These are phyloP conservation scores for Sophora flavescens DNA, from an alignment of 306 rosid genomes.

Conservation along the genomic window DNA sequence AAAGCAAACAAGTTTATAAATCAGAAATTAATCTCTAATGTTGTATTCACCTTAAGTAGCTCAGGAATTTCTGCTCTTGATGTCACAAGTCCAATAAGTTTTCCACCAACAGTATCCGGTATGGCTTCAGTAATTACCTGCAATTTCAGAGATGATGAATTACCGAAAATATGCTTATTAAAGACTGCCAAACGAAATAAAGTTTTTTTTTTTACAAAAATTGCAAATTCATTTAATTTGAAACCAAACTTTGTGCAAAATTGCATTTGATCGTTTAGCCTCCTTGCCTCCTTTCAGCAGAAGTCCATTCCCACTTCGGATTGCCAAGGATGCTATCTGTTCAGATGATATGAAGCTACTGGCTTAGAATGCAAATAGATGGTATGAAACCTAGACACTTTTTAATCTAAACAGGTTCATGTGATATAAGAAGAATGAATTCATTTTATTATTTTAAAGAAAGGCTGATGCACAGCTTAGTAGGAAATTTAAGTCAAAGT, in stretches of 20 bases:
- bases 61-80: conserved; percentile 97
- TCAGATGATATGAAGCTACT: conserved; percentile 43
- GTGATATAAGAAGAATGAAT: conserved; percentile 23
- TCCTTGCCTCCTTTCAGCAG: conserved; percentile 99
- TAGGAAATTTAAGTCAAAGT: conserved; percentile 1
- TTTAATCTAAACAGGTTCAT: conserved; percentile 1
- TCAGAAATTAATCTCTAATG: conserved; percentile 29
- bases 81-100: conserved; percentile 94
- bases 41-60: conserved; percentile 72
- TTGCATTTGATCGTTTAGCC: conserved; percentile 91
- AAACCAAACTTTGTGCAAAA: conserved; percentile 81
- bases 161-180: conserved; percentile 5
- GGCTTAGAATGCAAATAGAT: conserved; percentile 43
- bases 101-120: conserved; percentile 89
- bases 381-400: not conserved
- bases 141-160: conserved; percentile 33
- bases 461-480: conserved; percentile 17
- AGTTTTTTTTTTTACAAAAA: not conserved
- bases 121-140: conserved; percentile 90
- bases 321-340: conserved; percentile 97
- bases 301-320: conserved; percentile 97
- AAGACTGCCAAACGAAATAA: conserved; percentile 30
- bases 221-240: conserved; percentile 38
- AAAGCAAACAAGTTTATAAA: conserved; percentile 43
- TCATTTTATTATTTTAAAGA: conserved; percentile 29